phyloP scores from a whole-genome alignment of 768 basidiomycete genomes.

The Lactarius akahatsu region DNA sequence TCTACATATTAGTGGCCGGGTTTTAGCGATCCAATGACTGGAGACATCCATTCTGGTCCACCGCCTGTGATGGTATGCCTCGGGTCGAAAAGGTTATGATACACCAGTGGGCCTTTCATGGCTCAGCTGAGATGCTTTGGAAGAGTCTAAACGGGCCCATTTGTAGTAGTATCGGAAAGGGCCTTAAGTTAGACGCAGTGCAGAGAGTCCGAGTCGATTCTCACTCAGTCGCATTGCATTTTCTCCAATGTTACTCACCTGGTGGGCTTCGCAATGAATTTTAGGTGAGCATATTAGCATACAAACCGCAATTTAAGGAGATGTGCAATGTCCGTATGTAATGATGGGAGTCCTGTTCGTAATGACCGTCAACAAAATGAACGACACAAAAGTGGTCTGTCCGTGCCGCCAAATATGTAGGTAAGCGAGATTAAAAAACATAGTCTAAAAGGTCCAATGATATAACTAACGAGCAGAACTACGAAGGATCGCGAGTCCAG shows the following conservation, averaged over 20 bases:
- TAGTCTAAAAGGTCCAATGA: slow-evolving; percentile 20
- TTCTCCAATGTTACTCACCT: not conserved
- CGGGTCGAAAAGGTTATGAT: no score
- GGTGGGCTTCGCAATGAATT: not conserved
- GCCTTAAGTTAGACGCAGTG: not conserved
- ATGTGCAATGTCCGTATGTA: slow-evolving; percentile 20
- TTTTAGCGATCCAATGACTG: not conserved
- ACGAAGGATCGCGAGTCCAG: slow-evolving; percentile 60
- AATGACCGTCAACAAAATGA: slow-evolving; percentile 17
- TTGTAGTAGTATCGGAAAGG: not conserved
- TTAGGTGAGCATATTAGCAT: not conserved
- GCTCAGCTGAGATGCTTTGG: not conserved
- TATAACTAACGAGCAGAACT: slow-evolving; percentile 32
- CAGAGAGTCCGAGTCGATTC: not conserved
- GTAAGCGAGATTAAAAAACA: slow-evolving; percentile 16
- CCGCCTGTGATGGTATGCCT: no score
- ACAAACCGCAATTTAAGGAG: slow-evolving; percentile 8
- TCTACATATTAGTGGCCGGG: not conserved
- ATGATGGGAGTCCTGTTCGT: slow-evolving; percentile 9
- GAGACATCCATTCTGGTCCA: not conserved
- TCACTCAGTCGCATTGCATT: not conserved
- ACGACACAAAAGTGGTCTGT: slow-evolving; percentile 15
- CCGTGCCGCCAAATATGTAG: slow-evolving; percentile 7
- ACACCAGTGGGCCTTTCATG: not conserved
- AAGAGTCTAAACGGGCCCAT: no score